Evolutionary conservation across 2,329 filamentous ascomycete genomes (phyloP), one percentile per base, ranked within the genome.

Genomic region (Aspergillus hiratsukae): DNA sequence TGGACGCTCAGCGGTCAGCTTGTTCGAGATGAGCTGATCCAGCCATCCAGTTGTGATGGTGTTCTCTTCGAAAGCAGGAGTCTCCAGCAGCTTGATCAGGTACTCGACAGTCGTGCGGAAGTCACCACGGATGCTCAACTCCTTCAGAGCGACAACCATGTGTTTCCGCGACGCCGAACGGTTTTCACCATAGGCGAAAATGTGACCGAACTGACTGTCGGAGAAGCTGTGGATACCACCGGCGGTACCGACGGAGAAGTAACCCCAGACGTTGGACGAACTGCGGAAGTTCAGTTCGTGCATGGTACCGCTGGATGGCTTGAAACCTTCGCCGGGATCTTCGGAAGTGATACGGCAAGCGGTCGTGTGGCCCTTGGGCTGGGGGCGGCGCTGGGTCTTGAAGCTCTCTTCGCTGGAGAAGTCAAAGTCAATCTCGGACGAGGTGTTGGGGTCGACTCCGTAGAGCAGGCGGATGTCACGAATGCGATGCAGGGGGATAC

Each of bases 201-300:
- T 99, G 78, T 99, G 94, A 78, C 94, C 94, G 68, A 99, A 99
- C 72, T 99, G 94, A 70, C 90, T 95, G 80, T 99, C 94, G 7
- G 94, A 97, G 83, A 96, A 99, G 76, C 91, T 97, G 85, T 99
- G 94, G 64, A 99, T 99, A 76, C 92, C 92, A 79, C 92, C 93
- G 55, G 91, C 88, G 9, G 92, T 94, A 80, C 92, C 90, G 75
- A 99, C 94, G 53, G 94, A 99, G 86, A 99, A 99, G 79, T 99
- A 99, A 83, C 94, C 94, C 94, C 94, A 99, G 55, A 97, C 94
- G 66, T 99, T 99, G 61, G 94, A 97, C 75, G 91, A 96, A 80
- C 89, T 95, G 72, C 94, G 86, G 86, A 99, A 99, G 83, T 99
- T 99, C 71, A 99, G 81, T 72, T 99, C 94, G 80, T 97, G 94